Evolutionary conservation across 225 moss, liverwort and hornwort genomes (phyloP).

Genomic region (Asterella californica): DNA sequence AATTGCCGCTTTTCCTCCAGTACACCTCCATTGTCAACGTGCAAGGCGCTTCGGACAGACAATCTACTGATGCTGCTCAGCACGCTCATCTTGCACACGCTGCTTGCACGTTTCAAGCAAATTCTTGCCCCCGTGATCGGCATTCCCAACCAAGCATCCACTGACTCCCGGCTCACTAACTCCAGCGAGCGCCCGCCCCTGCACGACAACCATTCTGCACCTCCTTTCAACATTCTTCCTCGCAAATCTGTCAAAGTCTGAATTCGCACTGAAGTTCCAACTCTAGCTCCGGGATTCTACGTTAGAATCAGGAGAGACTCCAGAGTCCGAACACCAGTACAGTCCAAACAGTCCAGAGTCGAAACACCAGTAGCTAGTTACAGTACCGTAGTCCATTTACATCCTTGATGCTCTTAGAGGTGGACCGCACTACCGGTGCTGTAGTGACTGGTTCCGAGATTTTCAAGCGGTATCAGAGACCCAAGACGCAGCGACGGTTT

Average conservation of each 20-base stretch:
- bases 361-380: no score
- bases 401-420: no score
- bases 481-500: no score
- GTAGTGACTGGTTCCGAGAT: no score
- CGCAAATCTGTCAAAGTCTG: background rate
- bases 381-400: no score
- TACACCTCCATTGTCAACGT: constrained; percentile 5
- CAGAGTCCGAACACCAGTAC: no score
- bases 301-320: no score
- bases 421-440: no score
- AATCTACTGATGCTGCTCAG: background rate
- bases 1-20: background rate
- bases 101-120: background rate
- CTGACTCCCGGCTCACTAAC: background rate
- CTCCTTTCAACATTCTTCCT: constrained; percentile 13
- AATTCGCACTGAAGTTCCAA: no score
- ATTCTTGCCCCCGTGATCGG: background rate
- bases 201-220: background rate
- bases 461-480: no score
- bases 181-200: background rate
- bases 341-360: no score
- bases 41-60: constrained; percentile 3
- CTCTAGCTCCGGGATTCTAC: no score
- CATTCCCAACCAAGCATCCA: background rate
- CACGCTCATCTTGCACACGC: background rate